phyloP scores from a whole-genome alignment of 2,329 filamentous ascomycete species.

The Ceratocystis eucalypticola region DNA sequence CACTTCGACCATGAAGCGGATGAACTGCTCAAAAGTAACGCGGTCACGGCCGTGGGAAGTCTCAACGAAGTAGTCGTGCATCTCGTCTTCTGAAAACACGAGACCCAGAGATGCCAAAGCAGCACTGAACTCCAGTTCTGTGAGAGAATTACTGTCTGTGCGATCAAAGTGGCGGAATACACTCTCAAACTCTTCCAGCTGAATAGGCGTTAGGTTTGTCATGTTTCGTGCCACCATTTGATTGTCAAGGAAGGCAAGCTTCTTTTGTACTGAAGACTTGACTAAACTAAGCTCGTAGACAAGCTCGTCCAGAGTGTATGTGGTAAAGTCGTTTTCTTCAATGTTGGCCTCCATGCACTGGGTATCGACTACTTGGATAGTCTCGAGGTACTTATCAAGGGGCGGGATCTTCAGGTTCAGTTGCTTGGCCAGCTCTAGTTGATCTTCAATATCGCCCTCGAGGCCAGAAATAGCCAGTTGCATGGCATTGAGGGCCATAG shows the following conservation, averaged over 20 bases:
- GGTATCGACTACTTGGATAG: constrained; percentile 71
- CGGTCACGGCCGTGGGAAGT: constrained; percentile 67
- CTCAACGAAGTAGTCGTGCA: constrained; percentile 87
- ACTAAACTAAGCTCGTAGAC: constrained; percentile 87
- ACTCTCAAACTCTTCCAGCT: constrained; percentile 95
- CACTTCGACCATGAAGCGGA: constrained; percentile 97
- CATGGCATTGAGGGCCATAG: constrained; percentile 84
- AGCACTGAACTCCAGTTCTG: constrained; percentile 90
- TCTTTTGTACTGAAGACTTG: constrained; percentile 85
- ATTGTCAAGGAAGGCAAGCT: constrained; percentile 91
- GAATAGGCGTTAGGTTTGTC: constrained; percentile 96
- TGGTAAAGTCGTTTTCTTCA: constrained; percentile 99
- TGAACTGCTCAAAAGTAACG: constrained; percentile 97
- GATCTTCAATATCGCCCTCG: constrained; percentile 92
- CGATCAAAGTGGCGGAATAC: constrained; percentile 97
- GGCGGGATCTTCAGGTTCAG: constrained; percentile 76
- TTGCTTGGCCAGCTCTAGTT: constrained; percentile 72
- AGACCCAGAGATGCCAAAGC: constrained; percentile 88
- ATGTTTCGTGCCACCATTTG: constrained; percentile 97
- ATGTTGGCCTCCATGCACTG: constrained; percentile 96
- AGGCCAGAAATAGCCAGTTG: constrained; percentile 91
- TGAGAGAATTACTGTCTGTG: constrained; percentile 76
- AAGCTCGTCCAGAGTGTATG: constrained; percentile 93
- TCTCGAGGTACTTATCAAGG: constrained; percentile 78
- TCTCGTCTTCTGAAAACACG: constrained; percentile 94